Conservation (phyloP, 108 stramenopile species). For the Cylindrotheca fusiformis region DNA sequence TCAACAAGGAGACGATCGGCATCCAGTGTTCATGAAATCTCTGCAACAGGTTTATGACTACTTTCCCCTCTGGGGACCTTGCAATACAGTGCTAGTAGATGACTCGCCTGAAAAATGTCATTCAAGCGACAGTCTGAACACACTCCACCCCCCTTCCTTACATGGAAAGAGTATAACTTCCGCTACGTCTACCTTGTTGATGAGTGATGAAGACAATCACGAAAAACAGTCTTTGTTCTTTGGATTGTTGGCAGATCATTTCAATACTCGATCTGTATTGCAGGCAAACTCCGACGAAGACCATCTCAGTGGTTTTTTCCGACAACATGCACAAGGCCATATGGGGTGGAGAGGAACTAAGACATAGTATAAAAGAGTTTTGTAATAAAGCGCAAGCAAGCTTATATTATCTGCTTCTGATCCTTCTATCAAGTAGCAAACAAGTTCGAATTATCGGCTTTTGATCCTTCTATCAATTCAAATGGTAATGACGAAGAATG, state of each 20-base stretch:
- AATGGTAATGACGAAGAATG: background rate
- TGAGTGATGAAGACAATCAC: conserved; percentile 24
- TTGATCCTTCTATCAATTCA: too few relatives aligned
- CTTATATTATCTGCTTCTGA: too few relatives aligned
- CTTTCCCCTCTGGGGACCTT: conserved; percentile 67
- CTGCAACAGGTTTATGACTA: conserved; percentile 67
- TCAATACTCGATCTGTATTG: too few relatives aligned
- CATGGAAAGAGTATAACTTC: conserved; percentile 39
- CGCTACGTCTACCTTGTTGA: background rate
- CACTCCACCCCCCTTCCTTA: conserved; percentile 70
- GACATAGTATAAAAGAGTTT: too few relatives aligned
- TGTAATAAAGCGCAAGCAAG: too few relatives aligned
- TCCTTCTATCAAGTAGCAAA: too few relatives aligned
- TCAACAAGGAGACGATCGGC: conserved; percentile 1
- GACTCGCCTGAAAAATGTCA: conserved; percentile 81
- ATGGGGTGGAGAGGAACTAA: conserved; percentile 20
- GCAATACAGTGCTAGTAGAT: conserved; percentile 78
- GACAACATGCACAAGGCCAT: conserved; percentile 6
- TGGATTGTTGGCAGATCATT: conserved; percentile 14
- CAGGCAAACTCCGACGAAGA: conserved; percentile 7
- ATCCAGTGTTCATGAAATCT: conserved; percentile 59
- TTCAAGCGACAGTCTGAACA: conserved; percentile 37
- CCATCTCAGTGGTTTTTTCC: conserved; percentile 7
- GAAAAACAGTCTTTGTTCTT: conserved; percentile 24
- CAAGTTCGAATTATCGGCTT: too few relatives aligned